A percentile compares a stretch with the other conserved stretches of the same genome.
These are phyloP conservation scores for Penicillium fimorum DNA, from an alignment of 495 filamentous ascomycete species.

Conservation along the genomic window DNA sequence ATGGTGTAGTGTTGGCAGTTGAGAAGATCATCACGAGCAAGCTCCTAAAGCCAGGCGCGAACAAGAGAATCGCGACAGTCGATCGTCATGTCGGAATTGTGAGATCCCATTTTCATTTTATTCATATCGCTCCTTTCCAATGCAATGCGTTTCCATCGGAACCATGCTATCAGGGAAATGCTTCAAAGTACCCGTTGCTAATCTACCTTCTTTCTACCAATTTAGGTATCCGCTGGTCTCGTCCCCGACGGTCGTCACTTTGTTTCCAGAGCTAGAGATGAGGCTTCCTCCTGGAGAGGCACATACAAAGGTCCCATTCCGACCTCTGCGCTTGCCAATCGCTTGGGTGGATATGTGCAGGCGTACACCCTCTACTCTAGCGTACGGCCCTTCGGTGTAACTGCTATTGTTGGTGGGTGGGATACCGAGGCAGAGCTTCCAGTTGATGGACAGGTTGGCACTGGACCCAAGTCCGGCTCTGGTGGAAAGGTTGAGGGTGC, in stretches of 20 bases:
- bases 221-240: constrained; percentile 85
- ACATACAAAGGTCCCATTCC: constrained; percentile 91
- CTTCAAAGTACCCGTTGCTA: constrained; percentile 4
- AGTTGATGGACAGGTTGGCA: constrained; percentile 86
- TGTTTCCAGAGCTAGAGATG: constrained; percentile 87
- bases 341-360: constrained; percentile 93
- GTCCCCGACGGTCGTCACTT: constrained; percentile 95
- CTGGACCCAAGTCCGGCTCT: constrained; percentile 69
- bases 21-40: constrained; percentile 97
- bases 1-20: constrained; percentile 92
- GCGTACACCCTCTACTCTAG: constrained; percentile 95
- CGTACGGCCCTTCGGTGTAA: constrained; percentile 94
- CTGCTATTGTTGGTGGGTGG: constrained; percentile 90
- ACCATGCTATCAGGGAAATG: background rate
- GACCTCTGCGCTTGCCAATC: constrained; percentile 76
- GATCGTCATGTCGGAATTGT: constrained; percentile 94
- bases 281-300: constrained; percentile 83
- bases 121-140: background rate
- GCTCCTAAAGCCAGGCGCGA: constrained; percentile 86
- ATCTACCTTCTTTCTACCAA: background rate
- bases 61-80: constrained; percentile 93
- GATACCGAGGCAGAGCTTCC: constrained; percentile 75
- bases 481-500: constrained; percentile 75
- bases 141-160: too few species aligned
- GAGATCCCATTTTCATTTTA: constrained; percentile 34